Evolutionary conservation across 257 asterid genomes (phyloP).

Genomic region (Nicotiana benthamiana): DNA sequence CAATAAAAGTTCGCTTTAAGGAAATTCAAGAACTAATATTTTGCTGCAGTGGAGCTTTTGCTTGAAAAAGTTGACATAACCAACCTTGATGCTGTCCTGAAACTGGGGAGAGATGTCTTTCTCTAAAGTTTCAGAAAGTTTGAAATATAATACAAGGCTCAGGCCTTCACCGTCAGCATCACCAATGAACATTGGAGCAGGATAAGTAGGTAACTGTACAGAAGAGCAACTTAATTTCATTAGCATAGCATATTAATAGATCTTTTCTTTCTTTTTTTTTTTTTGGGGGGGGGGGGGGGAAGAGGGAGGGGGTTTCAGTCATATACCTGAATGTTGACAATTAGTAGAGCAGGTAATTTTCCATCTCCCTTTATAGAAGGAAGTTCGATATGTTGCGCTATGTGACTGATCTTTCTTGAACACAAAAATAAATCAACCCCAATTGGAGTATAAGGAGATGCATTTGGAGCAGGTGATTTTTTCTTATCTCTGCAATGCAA

Average conservation of each 20-base stretch:
- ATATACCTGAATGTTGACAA: conserved; percentile 84
- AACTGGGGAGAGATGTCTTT: conserved; percentile 59
- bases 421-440: conserved; percentile 86
- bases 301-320: background rate
- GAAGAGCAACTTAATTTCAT: background rate
- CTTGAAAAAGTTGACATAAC: background rate
- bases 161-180: conserved; percentile 89
- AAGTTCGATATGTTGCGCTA: conserved; percentile 83
- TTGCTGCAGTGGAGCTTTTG: background rate
- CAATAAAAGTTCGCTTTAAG: background rate
- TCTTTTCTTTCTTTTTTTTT: background rate
- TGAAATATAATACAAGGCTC: conserved; percentile 79
- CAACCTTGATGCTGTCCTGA: conserved; percentile 73
- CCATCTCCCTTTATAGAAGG: conserved; percentile 59
- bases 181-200: conserved; percentile 75
- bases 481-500: conserved; percentile 77
- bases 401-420: conserved; percentile 69
- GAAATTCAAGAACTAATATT: background rate
- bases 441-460: conserved; percentile 68
- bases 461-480: conserved; percentile 69
- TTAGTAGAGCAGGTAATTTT: conserved; percentile 57
- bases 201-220: conserved; percentile 78
- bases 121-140: conserved; percentile 61
- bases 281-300: too few species aligned
- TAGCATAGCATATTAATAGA: background rate